Base-by-base conservation (phyloP, 768 basidiomycete genomes). In the Mycena maculata region DNA sequence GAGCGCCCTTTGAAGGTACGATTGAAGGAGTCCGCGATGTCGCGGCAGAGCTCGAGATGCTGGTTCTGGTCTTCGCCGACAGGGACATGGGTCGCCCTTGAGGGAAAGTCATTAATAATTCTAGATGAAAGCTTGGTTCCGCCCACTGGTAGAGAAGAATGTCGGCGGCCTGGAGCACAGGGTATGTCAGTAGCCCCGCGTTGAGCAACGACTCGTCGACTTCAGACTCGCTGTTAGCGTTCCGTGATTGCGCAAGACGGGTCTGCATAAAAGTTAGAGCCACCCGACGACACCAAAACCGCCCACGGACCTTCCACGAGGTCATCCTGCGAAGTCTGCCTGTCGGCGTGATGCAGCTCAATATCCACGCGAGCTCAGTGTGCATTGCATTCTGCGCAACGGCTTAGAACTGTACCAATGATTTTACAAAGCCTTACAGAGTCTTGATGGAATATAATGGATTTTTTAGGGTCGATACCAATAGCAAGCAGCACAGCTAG, bases 31-130 rank as follows among this genome's bases (percentile, higher is more conserved):
- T 93, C 88, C 0, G 94, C 95, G 13, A 98, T 80, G 72, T 96
- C 94, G 31, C 95, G 89, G 20, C 87, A 86, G 0, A 99, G 87
- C 73, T 98, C 96, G 44, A 98, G 86, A 74, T 99, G 97, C 80
- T 99, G 97, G 23, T 89, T 88, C 75, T 98, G 97, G 76, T 99
- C 97, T 73, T 98, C 96, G 27, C 97, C 97, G 6, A 99, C 96
- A 0, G 97, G 97, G 1, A 99, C 92, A 76, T 96, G 93, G 0
- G 95, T 97, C 2, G 95, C 88, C 71, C 96, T n/a, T 95, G 68
- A 1, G 9, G 31, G 38, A 42, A 28, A 44, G 44, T 16, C 39
- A 47, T 41, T 18, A 20, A 66, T 47, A 25, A n/a, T 56, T 69
- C 4, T 63, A 42, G 10, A 52, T 23, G 2, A 30, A 27, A n/a